phyloP scores from a whole-genome alignment of 73 alveolate species.

The Paramecium sexaurelia region DNA sequence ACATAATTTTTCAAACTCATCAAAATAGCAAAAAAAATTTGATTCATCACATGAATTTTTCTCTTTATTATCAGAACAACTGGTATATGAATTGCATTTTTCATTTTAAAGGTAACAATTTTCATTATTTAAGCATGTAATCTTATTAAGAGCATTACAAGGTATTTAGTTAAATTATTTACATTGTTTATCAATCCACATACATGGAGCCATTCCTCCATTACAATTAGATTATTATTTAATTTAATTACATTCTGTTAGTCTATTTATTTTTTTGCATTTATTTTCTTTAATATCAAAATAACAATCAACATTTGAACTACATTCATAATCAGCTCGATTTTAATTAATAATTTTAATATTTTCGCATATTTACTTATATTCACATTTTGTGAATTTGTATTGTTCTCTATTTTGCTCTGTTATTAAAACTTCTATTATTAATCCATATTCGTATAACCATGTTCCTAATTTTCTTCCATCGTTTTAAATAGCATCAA shows the following conservation, averaged over 20 bases:
- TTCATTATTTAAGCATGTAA: slow-evolving; percentile 15
- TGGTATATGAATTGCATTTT: neutral
- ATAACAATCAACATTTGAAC: neutral
- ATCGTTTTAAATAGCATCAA: neutral
- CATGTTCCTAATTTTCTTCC: neutral
- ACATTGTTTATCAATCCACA: neutral
- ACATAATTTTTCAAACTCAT: neutral
- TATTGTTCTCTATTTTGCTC: neutral
- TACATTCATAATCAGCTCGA: neutral
- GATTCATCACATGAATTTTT: neutral
- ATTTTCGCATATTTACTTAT: neutral
- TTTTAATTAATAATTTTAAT: neutral
- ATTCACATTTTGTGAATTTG: neutral
- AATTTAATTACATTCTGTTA: neutral
- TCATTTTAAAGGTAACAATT: neutral
- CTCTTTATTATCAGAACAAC: neutral
- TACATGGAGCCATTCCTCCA: slow-evolving; percentile 18
- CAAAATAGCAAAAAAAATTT: neutral
- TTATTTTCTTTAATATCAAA: neutral
- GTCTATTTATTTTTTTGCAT: neutral
- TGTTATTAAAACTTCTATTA: neutral
- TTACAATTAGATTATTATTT: neutral
- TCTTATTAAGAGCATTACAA: neutral
- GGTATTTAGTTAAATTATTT: neutral
- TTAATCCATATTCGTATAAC: slow-evolving; percentile 44